These are phyloP conservation scores for Podospora comata DNA, from an alignment of 495 filamentous ascomycete species.

Conservation along the genomic window DNA sequence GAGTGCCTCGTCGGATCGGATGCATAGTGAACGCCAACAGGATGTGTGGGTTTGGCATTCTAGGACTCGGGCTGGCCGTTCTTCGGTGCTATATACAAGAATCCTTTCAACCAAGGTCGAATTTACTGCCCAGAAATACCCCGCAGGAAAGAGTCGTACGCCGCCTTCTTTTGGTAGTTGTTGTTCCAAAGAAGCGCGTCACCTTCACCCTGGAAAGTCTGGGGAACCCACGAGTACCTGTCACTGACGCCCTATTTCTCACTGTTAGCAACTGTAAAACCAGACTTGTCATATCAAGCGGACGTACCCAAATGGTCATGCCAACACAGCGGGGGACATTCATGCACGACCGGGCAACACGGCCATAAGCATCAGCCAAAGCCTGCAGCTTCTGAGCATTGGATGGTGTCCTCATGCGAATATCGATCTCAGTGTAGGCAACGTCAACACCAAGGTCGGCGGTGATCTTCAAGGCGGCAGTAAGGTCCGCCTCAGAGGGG, in stretches of 20 bases:
- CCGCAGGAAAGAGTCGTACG: conserved; percentile 18
- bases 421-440: conserved; percentile 63
- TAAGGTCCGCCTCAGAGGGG: conserved; percentile 40
- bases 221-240: conserved; percentile 54
- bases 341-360: conserved; percentile 54
- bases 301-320: conserved; percentile 54
- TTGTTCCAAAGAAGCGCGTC: conserved; percentile 53
- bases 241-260: conserved; percentile 48
- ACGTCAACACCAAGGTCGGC: conserved; percentile 52
- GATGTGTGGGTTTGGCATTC: too few relatives aligned
- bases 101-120: background rate
- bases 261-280: background rate
- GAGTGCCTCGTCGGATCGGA: too few relatives aligned
- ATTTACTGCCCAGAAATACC: background rate
- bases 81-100: too few relatives aligned
- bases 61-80: too few relatives aligned
- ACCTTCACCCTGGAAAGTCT: conserved; percentile 52
- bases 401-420: conserved; percentile 44
- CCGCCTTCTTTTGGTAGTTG: conserved; percentile 52
- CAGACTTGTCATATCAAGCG: background rate
- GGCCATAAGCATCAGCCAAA: conserved; percentile 46
- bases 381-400: conserved; percentile 50
- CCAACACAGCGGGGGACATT: conserved; percentile 54
- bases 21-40: too few relatives aligned
- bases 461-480: background rate